Evolutionary conservation across 1,284 basidiomycete species (phyloP), one percentile per base, ranked within the genome.

Genomic region (Ganoderma resinaceum): DNA sequence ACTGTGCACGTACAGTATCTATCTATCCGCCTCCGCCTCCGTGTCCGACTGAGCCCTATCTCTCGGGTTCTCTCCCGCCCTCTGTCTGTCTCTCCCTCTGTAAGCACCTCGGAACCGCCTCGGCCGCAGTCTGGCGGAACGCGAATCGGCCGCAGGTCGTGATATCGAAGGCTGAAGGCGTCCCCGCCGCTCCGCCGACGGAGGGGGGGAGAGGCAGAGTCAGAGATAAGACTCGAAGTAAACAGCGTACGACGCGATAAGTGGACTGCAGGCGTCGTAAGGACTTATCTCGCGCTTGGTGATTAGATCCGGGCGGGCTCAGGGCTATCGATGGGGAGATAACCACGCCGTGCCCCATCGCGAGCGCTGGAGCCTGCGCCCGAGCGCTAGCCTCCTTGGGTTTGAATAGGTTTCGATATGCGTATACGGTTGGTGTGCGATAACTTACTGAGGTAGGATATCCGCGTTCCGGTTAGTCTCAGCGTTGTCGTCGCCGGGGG

Each of bases 261-360:
- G 46, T 38, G 23, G 58, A 42, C n/a, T n/a, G n/a, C n/a, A 33
- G 9, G 55, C 16, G 55, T 31, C 55, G 33, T 58, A n/a, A n/a
- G n/a, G n/a, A n/a, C n/a, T n/a, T n/a, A 58, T 60, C 58, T 38
- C 14, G 38, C 33, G 33, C 37, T 40, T 42, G 58, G 18, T 40
- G 35, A 38, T n/a, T 38, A 42, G 58, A 60, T 60, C 58, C 58
- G 58, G 12, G 58, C 37, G 58, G 6, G 58, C 38, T 60, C 37
- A 40, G 58, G 58, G 35, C 38, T 60, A 60, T 60, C 58, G 58
- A 60, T 60, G 37, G 58, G 29, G 23, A 60, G 58, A 60, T 60
- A 60, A 60, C 58, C 58, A 60, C 23, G 58, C 58, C 37, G 35
- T 33, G 35, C 16, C 37, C 33, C 2, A n/a, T 18, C 35, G 20